These are phyloP conservation scores for Penicillium sp. DNA, from an alignment of 2,329 filamentous ascomycete species.

Conservation along the genomic window DNA sequence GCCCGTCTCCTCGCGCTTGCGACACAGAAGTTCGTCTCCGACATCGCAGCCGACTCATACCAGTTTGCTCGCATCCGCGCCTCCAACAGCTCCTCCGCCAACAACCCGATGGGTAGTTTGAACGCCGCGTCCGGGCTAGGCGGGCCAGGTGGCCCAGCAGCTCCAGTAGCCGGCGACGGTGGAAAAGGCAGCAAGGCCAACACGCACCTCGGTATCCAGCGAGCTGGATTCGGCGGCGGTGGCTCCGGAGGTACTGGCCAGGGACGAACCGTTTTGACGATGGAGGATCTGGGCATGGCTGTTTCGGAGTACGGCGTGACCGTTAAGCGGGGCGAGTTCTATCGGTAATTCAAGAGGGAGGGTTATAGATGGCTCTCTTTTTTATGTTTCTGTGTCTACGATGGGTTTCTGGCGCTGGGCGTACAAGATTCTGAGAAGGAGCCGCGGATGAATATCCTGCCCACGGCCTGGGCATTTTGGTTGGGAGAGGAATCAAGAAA, in stretches of 20 bases:
- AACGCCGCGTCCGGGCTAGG: slow-evolving; percentile 60
- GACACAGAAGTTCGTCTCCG: slow-evolving; percentile 98
- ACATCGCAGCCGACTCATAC: slow-evolving; percentile 95
- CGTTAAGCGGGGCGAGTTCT: slow-evolving; percentile 95
- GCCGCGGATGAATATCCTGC: not conserved
- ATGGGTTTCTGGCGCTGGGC: slow-evolving; percentile 14
- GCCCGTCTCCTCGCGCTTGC: slow-evolving; percentile 90
- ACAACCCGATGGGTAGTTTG: slow-evolving; percentile 85
- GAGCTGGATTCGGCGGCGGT: slow-evolving; percentile 78
- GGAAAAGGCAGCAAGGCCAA: slow-evolving; percentile 45
- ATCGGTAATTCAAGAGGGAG: slow-evolving; percentile 57
- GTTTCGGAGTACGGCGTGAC: slow-evolving; percentile 97
- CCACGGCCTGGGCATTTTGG: not conserved
- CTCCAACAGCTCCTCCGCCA: slow-evolving; percentile 79
- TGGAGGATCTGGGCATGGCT: slow-evolving; percentile 98
- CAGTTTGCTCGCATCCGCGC: slow-evolving; percentile 94
- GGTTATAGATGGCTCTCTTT: not conserved
- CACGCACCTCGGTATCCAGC: slow-evolving; percentile 65
- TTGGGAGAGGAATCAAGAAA: slow-evolving; percentile 8
- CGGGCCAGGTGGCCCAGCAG: slow-evolving; percentile 53
- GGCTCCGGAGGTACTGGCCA: slow-evolving; percentile 76
- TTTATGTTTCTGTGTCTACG: not conserved
- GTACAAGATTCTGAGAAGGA: slow-evolving; percentile 8
- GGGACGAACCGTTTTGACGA: slow-evolving; percentile 89
- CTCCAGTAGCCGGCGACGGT: slow-evolving; percentile 39